A percentile compares a stretch with the other conserved stretches of the same genome.
phyloP scores from a whole-genome alignment of 1,139 yeast species.

The Sugiyamaella japonica region DNA sequence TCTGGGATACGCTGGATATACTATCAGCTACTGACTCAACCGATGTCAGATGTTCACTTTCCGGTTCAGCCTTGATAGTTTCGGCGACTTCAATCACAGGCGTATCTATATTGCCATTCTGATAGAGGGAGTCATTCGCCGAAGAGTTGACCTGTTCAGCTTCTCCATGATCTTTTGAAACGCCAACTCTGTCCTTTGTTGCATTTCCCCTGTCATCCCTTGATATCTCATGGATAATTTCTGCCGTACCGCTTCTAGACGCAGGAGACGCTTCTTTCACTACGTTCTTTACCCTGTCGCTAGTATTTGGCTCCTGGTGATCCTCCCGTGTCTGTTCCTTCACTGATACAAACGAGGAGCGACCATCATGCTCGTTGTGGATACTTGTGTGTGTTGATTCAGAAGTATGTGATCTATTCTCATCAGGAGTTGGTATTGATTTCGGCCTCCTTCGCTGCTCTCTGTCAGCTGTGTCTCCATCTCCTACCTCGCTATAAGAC shows the following conservation, averaged over 20 bases:
- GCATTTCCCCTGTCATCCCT: neutral
- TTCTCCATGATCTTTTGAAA: neutral
- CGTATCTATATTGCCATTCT: neutral
- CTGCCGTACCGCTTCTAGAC: neutral
- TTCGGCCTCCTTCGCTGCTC: slow-evolving; percentile 1
- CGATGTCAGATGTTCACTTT: neutral
- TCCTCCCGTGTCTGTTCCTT: too few relatives aligned
- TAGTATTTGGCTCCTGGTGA: too few relatives aligned
- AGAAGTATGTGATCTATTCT: neutral
- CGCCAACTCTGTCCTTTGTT: neutral
- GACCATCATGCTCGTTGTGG: neutral
- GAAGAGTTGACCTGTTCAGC: neutral
- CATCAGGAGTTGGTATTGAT: neutral
- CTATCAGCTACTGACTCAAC: neutral
- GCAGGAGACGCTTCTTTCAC: neutral
- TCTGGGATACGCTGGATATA: too few relatives aligned
- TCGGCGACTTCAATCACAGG: neutral
- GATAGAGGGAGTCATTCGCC: neutral
- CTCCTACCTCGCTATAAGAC: slow-evolving; percentile 10
- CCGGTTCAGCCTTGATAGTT: neutral
- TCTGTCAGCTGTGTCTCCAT: neutral
- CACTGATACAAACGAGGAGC: too few relatives aligned
- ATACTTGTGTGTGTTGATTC: neutral
- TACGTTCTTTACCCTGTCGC: neutral
- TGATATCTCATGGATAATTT: neutral